These are phyloP conservation scores for Monsonia emarginata DNA, from an alignment of 441 rosid species.

Conservation along the genomic window DNA sequence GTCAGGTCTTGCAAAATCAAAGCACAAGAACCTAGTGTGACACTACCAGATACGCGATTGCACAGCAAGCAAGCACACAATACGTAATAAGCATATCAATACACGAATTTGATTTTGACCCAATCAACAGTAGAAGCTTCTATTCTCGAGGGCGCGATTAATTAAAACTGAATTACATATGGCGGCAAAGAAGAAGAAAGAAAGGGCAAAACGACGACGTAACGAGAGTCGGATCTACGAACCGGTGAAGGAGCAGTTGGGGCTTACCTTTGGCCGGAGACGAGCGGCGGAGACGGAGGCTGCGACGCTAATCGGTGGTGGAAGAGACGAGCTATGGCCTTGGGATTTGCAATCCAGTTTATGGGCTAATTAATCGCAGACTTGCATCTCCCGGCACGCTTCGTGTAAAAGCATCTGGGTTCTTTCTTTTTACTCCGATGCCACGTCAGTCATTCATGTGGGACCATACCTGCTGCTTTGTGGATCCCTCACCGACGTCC, in stretches of 20 bases:
- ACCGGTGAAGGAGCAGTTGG: background rate
- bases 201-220: background rate
- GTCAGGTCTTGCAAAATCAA: background rate
- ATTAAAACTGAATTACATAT: background rate
- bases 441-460: background rate
- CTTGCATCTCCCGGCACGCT: conserved; percentile 4
- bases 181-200: background rate
- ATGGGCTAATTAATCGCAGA: background rate
- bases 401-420: background rate
- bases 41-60: background rate
- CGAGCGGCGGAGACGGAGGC: background rate
- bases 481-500: background rate
- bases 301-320: background rate
- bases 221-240: background rate
- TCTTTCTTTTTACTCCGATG: background rate
- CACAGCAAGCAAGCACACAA: background rate
- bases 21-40: background rate
- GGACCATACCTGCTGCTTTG: background rate
- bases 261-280: conserved; percentile 1
- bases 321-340: background rate
- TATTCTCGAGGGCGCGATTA: background rate
- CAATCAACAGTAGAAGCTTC: background rate
- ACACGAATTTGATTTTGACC: background rate
- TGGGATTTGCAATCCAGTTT: background rate
- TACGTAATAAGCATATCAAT: background rate